Percentiles rank a stretch among this genome's conserved stretches.
Conservation (phyloP, 1,284 basidiomycete species). For the Moniliella sp. region DNA sequence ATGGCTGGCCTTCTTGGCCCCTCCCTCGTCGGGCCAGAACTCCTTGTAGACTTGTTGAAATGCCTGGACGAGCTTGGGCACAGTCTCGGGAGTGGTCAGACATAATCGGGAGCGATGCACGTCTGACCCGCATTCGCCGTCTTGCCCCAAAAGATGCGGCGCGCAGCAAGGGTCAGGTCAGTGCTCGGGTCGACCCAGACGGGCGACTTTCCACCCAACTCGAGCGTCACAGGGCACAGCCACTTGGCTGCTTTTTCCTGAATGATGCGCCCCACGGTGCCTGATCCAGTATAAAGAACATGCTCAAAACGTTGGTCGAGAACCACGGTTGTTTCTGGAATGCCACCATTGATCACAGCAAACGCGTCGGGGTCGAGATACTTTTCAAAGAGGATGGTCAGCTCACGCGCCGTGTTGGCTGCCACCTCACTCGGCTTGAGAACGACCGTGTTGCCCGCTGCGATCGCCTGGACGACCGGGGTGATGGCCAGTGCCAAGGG, state of each 20-base stretch:
- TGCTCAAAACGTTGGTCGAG: constrained; percentile 64
- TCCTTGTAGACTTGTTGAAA: constrained; percentile 41
- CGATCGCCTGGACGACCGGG: constrained; percentile 36
- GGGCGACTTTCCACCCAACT: constrained; percentile 60
- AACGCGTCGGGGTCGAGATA: constrained; percentile 58
- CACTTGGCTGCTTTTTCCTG: constrained; percentile 63
- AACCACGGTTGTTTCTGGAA: constrained; percentile 54
- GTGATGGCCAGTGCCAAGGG: constrained; percentile 25
- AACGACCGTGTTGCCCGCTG: constrained; percentile 37
- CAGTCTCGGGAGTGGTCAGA: constrained; percentile 48
- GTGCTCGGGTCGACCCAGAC: constrained; percentile 51
- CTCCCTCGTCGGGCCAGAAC: constrained; percentile 30
- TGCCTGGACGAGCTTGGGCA: constrained; percentile 45
- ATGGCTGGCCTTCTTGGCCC: constrained; percentile 36
- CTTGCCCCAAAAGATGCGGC: constrained; percentile 59
- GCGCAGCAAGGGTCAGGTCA: constrained; percentile 35
- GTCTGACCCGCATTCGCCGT: constrained; percentile 43
- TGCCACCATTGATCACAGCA: constrained; percentile 52
- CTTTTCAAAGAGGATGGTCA: constrained; percentile 53
- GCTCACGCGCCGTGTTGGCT: constrained; percentile 45
- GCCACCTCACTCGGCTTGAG: constrained; percentile 52
- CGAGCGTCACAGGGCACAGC: constrained; percentile 60
- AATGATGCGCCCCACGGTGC: constrained; percentile 54
- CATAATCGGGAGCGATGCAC: constrained; percentile 50
- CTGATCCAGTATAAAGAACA: constrained; percentile 44